These are phyloP conservation scores for Alnus rubra DNA, from an alignment of 306 rosid genomes.

Conservation along the genomic window DNA sequence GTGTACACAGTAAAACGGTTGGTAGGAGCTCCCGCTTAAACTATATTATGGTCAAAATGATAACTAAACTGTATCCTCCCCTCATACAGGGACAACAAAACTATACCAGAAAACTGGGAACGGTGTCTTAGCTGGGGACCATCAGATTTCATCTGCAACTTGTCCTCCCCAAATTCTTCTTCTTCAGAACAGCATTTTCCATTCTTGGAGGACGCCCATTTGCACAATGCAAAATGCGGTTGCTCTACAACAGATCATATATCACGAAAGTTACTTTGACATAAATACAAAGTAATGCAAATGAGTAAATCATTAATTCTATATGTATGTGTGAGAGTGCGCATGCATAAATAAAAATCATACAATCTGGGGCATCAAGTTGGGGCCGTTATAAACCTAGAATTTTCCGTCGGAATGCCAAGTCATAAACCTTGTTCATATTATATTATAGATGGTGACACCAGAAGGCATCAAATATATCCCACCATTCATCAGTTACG, in stretches of 20 bases:
- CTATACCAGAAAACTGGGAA: slow-evolving; percentile 42
- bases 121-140: slow-evolving; percentile 48
- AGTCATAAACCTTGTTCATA: not conserved
- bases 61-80: slow-evolving; percentile 12
- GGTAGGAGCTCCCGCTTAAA: not conserved
- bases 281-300: slow-evolving; percentile 5
- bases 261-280: slow-evolving; percentile 19
- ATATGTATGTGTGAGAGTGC: slow-evolving; percentile 22
- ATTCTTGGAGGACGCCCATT: slow-evolving; percentile 64
- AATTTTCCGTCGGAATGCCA: not conserved
- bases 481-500: slow-evolving; percentile 16
- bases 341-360: slow-evolving; percentile 2
- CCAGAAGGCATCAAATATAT: not conserved
- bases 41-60: slow-evolving; percentile 7
- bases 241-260: slow-evolving; percentile 27
- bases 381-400: not conserved
- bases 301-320: not conserved
- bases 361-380: slow-evolving; percentile 1
- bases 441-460: not conserved
- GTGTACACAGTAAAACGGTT: slow-evolving; percentile 4
- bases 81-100: slow-evolving; percentile 16
- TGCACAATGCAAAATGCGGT: slow-evolving; percentile 51
- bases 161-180: slow-evolving; percentile 18
- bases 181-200: slow-evolving; percentile 30
- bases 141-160: slow-evolving; percentile 14